phyloP scores from a whole-genome alignment of 306 rosid species.

The Quillaja saponaria region DNA sequence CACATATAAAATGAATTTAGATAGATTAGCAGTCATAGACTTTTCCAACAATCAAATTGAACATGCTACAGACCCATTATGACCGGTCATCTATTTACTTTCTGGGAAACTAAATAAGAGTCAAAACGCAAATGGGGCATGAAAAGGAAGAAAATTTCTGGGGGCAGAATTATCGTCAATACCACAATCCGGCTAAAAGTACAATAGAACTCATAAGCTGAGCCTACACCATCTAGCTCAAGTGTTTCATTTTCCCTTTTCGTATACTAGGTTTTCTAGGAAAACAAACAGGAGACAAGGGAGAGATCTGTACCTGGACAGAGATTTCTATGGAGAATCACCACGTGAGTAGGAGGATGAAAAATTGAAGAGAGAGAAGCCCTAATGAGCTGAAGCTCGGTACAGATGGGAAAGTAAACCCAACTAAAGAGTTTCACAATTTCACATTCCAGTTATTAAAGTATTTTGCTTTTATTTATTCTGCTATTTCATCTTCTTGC shows the following conservation, averaged over 20 bases:
- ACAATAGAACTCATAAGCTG: background rate
- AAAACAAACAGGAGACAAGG: constrained; percentile 1
- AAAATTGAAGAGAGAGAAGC: background rate
- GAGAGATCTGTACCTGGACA: background rate
- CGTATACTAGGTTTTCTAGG: background rate
- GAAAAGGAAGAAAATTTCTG: background rate
- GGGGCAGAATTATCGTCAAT: background rate
- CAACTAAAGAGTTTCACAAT: background rate
- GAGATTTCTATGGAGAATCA: constrained; percentile 22
- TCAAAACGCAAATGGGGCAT: too few relatives aligned
- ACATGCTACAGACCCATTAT: background rate
- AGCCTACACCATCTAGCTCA: background rate
- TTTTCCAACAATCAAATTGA: background rate
- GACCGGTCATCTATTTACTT: background rate
- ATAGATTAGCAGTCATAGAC: background rate
- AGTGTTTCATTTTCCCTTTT: background rate
- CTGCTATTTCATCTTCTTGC: too few relatives aligned
- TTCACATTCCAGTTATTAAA: too few relatives aligned
- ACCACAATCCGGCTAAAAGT: background rate
- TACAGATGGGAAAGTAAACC: background rate
- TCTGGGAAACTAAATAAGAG: background rate
- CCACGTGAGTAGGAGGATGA: constrained; percentile 1
- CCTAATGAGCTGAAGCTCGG: background rate
- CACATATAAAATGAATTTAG: too few relatives aligned
- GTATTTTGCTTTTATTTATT: too few relatives aligned